Base-by-base conservation (phyloP, 768 basidiomycete species). In the Aureoboletus auriporus region DNA sequence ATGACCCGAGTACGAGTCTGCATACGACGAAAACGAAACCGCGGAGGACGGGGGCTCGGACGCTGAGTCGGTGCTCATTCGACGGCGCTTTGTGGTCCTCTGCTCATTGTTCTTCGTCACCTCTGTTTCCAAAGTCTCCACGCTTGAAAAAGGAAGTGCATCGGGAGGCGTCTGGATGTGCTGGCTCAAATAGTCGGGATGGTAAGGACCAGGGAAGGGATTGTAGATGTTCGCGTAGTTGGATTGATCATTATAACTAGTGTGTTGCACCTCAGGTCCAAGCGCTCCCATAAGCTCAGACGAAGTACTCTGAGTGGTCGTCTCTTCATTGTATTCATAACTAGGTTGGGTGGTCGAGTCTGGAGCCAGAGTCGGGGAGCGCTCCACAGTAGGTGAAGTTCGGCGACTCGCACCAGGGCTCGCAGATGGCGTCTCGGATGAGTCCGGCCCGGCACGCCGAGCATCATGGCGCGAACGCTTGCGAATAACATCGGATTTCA, bases 401-500 rank as follows among this genome's bases (percentile, higher is more conserved):
- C 87, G 84, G 10, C 84, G 80, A 62, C 83, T 86, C 26, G 80
- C 80, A 13, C 82, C 85, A 0, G 86, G 87, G 58, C 83, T 86
- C 4, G 80, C 84, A 6, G 89, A 88, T 1, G 84, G 84, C 0
- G 85, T 86, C 51, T 88, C 85, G 41, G 82, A 76, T 17, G 71
- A 64, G 37, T 71, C 74, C 52, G 69, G 71, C 13, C 76, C 77
- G 45, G 70, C 57, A 16, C 84, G 78, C 31, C 86, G 79, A 17
- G 85, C 83, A 50, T 91, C 88, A 56, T 90, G 88, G 1, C 89
- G 75, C 2, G 89, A 88, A 35, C 90, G 83, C 62, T 92, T 92
- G 52, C 89, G 86, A 55, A 93, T 89, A 31, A 91, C 83, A 54
- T 93, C 90, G 5, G 88, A 90, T 64, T 92, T 92, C 89, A 93